Evolutionary conservation across 345 rosid species (phyloP).

Genomic region (Corymbia maculata): DNA sequence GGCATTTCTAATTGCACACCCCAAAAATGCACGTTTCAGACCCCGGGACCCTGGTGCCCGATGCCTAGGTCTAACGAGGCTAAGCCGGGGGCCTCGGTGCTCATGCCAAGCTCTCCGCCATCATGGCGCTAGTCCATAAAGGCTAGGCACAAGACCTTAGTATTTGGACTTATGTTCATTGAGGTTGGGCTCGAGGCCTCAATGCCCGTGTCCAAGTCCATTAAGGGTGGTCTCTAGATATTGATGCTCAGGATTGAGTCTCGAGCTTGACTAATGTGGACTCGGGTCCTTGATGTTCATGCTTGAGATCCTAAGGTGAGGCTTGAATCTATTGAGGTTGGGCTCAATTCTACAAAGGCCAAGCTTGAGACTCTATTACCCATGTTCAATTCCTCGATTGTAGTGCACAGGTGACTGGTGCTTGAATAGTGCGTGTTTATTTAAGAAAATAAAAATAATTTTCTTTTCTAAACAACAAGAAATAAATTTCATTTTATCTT

Average conservation of each 20-base stretch:
- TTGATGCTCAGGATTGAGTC: no score
- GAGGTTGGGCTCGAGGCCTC: fast-evolving
- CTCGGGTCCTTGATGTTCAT: fast-evolving
- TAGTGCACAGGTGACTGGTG: neutral
- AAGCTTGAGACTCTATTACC: fast-evolving
- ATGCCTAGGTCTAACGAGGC: fast-evolving
- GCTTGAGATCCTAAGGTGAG: fast-evolving
- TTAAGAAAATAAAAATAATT: neutral
- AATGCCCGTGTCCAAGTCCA: fast-evolving
- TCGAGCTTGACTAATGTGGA: neutral
- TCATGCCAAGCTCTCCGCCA: fast-evolving
- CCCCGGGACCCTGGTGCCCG: fast-evolving
- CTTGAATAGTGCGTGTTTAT: neutral
- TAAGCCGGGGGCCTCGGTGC: fast-evolving
- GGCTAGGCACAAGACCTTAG: neutral
- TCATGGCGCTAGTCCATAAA: fast-evolving
- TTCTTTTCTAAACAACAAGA: fast-evolving
- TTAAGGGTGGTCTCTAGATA: fast-evolving
- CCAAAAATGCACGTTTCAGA: neutral
- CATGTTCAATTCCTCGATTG: fast-evolving
- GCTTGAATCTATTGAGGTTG: neutral
- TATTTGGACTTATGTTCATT: fast-evolving
- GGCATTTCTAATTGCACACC: neutral
- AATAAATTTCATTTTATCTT: neutral
- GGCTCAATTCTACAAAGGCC: fast-evolving